A percentile compares a stretch with the other conserved stretches of the same genome.
These are phyloP conservation scores for Pleodorina starrii DNA, from an alignment of 139 green algal genomes.

Conservation along the genomic window DNA sequence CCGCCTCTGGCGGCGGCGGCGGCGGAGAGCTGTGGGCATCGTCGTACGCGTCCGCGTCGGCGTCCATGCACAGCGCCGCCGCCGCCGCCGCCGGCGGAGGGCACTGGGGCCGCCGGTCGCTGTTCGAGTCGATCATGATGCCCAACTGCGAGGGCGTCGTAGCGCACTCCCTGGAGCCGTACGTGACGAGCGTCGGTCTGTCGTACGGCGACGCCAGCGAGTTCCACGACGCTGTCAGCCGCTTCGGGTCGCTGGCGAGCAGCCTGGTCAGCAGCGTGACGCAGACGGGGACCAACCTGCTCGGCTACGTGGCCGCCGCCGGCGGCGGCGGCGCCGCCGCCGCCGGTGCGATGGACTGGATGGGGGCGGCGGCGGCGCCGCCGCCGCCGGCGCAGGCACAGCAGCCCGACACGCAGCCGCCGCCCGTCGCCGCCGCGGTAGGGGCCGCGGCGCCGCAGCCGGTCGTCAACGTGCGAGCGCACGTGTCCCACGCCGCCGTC, in stretches of 20 bases:
- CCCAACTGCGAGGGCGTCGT: constrained; percentile 71
- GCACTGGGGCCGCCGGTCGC: constrained; percentile 63
- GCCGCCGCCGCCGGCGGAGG: too few relatives aligned
- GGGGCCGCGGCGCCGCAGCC: background rate
- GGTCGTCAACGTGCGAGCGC: background rate
- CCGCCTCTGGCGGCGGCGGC: background rate
- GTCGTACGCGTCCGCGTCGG: background rate
- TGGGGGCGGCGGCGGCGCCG: background rate
- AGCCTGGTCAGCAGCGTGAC: constrained; percentile 14
- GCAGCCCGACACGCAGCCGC: background rate
- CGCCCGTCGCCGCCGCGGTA: background rate
- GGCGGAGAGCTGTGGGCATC: constrained; percentile 2
- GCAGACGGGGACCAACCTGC: background rate
- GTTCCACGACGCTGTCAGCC: constrained; percentile 42
- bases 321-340: background rate
- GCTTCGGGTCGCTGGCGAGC: constrained; percentile 20
- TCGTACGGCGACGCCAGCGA: constrained; percentile 26
- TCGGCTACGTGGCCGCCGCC: constrained; percentile 33
- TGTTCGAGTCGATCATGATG: constrained; percentile 74
- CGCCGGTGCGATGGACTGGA: background rate
- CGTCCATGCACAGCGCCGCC: constrained; percentile 5
- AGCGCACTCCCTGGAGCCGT: constrained; percentile 60
- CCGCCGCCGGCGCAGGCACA: background rate
- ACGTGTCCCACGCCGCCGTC: background rate
- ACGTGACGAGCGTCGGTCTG: background rate